Evolutionary conservation across 129 eudicot species (phyloP), one percentile per base, ranked within the genome.

Genomic region (Centaurea solstitialis): DNA sequence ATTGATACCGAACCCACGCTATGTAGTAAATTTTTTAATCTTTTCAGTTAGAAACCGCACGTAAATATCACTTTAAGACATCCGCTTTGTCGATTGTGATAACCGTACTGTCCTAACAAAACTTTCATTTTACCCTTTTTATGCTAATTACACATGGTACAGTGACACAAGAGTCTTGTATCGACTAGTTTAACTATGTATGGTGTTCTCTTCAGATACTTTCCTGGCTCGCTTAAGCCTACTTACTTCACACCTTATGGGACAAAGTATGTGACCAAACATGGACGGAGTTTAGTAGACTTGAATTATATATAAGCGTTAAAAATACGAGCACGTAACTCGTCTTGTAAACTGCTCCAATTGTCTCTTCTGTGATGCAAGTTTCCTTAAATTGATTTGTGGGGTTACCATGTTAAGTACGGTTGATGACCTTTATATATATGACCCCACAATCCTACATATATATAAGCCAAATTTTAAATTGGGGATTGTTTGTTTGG

Each of bases 341-440:
- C 41, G 21, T 77, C 86, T 77, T 71, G 86, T 83, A 83, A 83
- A 72, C 13, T 62, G 79, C 86, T 83, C 86, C 86, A 77, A n/a
- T 83, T 77, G 86, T 83, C 86, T 72, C 74, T 67, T 77, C n/a
- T 71, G 17, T 71, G 82, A 72, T 77, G 74, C 82, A 71, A 77
- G 68, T 77, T 76, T 45, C 72, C 22, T 71, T 40, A 69, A 72
- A 66, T 69, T 82, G 76, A 75, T 72, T 9, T 39, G 68, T 70
- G 28, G 77, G 81, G 68, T 82, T 28, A 57, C 62, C 80, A 65
- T 82, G 75, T 68, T 12, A 40, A 70, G 43, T 76, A 82, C 39
- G 24, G 11, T 74, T 10, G 59, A 41, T 73, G 35, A 80, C 53
- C 57, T 50, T 28, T 40, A 41, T 41, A 41, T 41, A 41, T 41